Conservation (phyloP, 805 yeast genomes). For the Candida tammaniensis region DNA sequence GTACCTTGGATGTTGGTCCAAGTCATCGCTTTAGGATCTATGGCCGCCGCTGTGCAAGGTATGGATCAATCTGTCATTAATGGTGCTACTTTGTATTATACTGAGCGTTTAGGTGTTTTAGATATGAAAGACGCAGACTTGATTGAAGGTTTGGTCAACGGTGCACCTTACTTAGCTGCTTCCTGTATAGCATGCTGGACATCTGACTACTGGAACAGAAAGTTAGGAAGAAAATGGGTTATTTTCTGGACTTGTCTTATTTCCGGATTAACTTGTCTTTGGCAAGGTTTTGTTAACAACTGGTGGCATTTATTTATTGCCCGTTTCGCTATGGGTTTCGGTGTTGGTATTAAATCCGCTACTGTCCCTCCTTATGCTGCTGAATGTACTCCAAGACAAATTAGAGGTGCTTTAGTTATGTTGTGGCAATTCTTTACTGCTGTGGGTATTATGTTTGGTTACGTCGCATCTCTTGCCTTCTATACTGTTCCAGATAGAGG, state of each 20-base stretch:
- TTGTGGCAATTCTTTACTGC: conserved; percentile 76
- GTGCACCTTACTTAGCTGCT: conserved; percentile 64
- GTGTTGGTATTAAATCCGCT: conserved; percentile 66
- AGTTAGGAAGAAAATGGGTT: conserved; percentile 58
- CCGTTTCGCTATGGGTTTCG: conserved; percentile 58
- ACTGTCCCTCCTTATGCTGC: conserved; percentile 69
- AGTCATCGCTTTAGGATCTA: conserved; percentile 57
- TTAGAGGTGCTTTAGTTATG: conserved; percentile 67
- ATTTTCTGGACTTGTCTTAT: conserved; percentile 59
- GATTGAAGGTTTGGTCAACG: conserved; percentile 61
- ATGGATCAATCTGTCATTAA: conserved; percentile 72
- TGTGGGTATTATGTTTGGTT: conserved; percentile 68
- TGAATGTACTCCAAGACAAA: conserved; percentile 55
- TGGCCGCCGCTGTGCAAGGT: conserved; percentile 73
- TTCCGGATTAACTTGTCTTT: conserved; percentile 58
- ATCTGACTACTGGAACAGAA: conserved; percentile 50
- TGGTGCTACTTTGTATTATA: conserved; percentile 67
- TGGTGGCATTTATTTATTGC: conserved; percentile 63
- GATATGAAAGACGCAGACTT: conserved; percentile 46
- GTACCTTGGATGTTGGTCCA: conserved; percentile 50
- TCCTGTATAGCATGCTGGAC: conserved; percentile 61
- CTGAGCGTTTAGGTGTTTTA: conserved; percentile 49
- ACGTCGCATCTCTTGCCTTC: conserved; percentile 57
- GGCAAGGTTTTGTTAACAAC: conserved; percentile 64
- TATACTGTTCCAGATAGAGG: conserved; percentile 49